phyloP scores from a whole-genome alignment of 345 rosid species.

The Brassica rapa region DNA sequence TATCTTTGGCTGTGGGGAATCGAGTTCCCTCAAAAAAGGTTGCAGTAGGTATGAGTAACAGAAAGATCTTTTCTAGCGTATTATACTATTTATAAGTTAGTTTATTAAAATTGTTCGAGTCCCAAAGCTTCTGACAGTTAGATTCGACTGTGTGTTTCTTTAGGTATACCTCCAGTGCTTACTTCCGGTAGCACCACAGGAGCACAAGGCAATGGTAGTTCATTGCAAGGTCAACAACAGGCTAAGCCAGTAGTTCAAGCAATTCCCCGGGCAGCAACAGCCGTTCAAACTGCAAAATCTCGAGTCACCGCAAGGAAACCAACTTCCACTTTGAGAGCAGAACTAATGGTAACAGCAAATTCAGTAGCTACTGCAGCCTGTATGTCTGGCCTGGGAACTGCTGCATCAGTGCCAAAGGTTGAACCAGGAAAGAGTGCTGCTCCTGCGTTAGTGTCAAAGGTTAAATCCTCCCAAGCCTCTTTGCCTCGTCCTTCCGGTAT shows the following conservation, averaged over 20 bases:
- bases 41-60: slow-evolving; percentile 43
- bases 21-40: slow-evolving; percentile 49
- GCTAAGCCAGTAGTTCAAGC: slow-evolving; percentile 43
- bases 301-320: slow-evolving; percentile 46
- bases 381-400: slow-evolving; percentile 30
- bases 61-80: slow-evolving; percentile 13
- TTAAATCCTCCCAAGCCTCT: slow-evolving; percentile 9
- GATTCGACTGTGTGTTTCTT: slow-evolving; percentile 22
- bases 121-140: not conserved
- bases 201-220: slow-evolving; percentile 37
- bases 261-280: slow-evolving; percentile 40
- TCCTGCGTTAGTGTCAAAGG: slow-evolving; percentile 23
- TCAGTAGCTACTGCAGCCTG: slow-evolving; percentile 85
- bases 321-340: slow-evolving; percentile 45
- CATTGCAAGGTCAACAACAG: slow-evolving; percentile 49
- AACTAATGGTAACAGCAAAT: slow-evolving; percentile 66
- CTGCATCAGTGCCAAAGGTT: slow-evolving; percentile 27
- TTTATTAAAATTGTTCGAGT: not conserved
- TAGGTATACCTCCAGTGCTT: slow-evolving; percentile 44
- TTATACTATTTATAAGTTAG: not conserved
- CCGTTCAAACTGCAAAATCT: slow-evolving; percentile 46
- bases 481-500: slow-evolving; percentile 16
- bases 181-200: slow-evolving; percentile 44
- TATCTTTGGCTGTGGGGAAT: slow-evolving; percentile 71
- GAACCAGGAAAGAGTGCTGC: slow-evolving; percentile 34